Base-by-base conservation (phyloP, 805 yeast genomes). In the Yarrowia phangngaensis region DNA sequence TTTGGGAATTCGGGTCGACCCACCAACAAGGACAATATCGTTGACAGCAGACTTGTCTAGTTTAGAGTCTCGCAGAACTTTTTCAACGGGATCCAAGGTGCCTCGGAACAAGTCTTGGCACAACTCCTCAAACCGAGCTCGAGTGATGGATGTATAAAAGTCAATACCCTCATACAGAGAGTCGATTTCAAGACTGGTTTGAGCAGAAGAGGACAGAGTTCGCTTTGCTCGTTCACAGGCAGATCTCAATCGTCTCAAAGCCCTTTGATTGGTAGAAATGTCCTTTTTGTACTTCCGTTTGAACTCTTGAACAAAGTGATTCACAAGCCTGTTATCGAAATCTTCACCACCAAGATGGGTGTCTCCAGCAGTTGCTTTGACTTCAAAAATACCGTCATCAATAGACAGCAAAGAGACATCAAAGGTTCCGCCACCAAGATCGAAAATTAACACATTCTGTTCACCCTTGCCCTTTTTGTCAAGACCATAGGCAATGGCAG, bases 151-250 rank as follows among this genome's bases (percentile, higher is more conserved):
- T 53, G 95, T 84, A 80, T 84, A 85, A 77, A 87, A 87, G 73
- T 87, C 96, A 62, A 84, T 70, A 77, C 96, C 96, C 73, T 87
- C 95, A 71, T 66, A 85, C 61, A 87, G 73, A 33, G 96, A 87
- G 71, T 87, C 96, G 65, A 87, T 84, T 75, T 87, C 96, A 57
- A 87, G 76, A 20, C 95, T 80, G 56, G 95, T 85, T 74, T 86
- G 95, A 56, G 95, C 85, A 52, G 94, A n/a, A n/a, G n/a, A n/a
- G n/a, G n/a, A n/a, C n/a, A n/a, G n/a, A n/a, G n/a, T n/a, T n/a
- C n/a, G n/a, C 90, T 88, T 88, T 56, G 97, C 97, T 74, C 96
- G 82, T 78, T 87, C 96, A 76, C 95, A 86, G 62, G 95, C 95
- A 59, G 95, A 88, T 80, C 95, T 84, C 70, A 88, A 79, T 82